Evolutionary conservation across 768 basidiomycete species (phyloP), one percentile per base, ranked within the genome.

Genomic region (Rhizopogon roseolus): DNA sequence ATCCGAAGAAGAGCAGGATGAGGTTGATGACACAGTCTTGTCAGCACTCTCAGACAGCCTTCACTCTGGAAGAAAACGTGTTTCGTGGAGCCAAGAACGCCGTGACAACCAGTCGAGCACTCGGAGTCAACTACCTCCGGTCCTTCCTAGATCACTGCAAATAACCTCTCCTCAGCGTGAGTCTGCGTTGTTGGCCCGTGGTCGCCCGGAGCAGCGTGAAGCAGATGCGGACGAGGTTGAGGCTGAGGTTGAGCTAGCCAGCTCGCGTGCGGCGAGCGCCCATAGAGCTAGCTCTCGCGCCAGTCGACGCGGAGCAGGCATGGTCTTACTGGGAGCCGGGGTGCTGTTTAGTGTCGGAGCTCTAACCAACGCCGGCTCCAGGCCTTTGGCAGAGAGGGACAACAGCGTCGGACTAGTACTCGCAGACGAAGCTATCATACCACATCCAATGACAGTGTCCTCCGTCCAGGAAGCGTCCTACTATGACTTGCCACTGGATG

Each of bases 301-400:
- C 7, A 86, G 83, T 60, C 79, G 83, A 56, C 79, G 82, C 56
- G 81, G 86, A 29, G 86, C 87, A 5, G 84, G 83, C 2, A 85
- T 96, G 74, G 81, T 95, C 17, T 90, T 97, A 60, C 74, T 97
- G 57, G 81, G 89, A 37, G 75, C 81, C 10, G 92, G 90, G 73
- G 76, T 84, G 10, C 70, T 97, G 55, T 86, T 91, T 59, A 78
- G 90, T 0, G 62, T 90, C 11, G 84, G 86, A 3, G 73, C 78
- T 29, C 65, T 85, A 46, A 65, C 73, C 4, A 66, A 69, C 8
- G 66, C 60, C 32, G 58, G 63, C 41, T 62, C 63, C 22, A 63
- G 67, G 6, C 53, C 67, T 11, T 54, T 66, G 6, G 51, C 67
- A 0, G 67, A 58, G 16, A 66, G 62, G 14, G 62, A 66, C n/a